Conservation (phyloP, 2,329 filamentous ascomycete genomes). For the Aspergillus neotritici region DNA sequence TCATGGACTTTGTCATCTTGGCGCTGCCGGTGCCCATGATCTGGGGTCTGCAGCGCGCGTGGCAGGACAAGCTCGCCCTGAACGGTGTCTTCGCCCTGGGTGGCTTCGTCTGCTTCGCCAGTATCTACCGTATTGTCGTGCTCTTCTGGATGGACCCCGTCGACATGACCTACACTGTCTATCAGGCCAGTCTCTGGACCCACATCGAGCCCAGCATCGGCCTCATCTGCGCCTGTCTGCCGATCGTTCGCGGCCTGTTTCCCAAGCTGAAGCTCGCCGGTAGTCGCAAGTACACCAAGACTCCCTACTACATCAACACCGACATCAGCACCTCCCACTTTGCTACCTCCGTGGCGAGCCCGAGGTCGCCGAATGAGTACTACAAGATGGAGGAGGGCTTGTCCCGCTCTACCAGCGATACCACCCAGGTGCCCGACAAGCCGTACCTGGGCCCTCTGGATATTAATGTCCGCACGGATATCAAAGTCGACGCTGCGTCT, state of each 20-base stretch:
- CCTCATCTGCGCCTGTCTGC: conserved; percentile 32
- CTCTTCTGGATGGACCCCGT: conserved; percentile 26
- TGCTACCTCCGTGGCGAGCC: conserved; percentile 15
- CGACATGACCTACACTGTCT: conserved; percentile 31
- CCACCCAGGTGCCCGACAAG: conserved; percentile 10
- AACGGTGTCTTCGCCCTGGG: conserved; percentile 30
- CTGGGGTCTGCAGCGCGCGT: conserved; percentile 28
- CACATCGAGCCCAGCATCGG: conserved; percentile 32
- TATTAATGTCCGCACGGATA: conserved; percentile 29
- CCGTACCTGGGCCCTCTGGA: conserved; percentile 12
- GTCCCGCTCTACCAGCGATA: conserved; percentile 14
- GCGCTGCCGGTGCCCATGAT: conserved; percentile 30
- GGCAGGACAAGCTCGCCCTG: conserved; percentile 32
- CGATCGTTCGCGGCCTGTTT: conserved; percentile 32
- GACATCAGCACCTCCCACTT: conserved; percentile 21
- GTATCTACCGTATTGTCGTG: conserved; percentile 32
- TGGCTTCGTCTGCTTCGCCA: conserved; percentile 32
- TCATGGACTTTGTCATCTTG: conserved; percentile 31
- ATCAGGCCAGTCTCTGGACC: conserved; percentile 32
- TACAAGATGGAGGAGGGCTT: conserved; percentile 24
- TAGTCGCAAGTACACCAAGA: conserved; percentile 17
- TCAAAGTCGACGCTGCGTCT: conserved; percentile 21
- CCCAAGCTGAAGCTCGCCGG: conserved; percentile 20
- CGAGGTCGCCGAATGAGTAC: conserved; percentile 24
- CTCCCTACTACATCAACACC: conserved; percentile 24